These are phyloP conservation scores for Rhinocladiella similis DNA, from an alignment of 2,329 filamentous ascomycete species.

Conservation along the genomic window DNA sequence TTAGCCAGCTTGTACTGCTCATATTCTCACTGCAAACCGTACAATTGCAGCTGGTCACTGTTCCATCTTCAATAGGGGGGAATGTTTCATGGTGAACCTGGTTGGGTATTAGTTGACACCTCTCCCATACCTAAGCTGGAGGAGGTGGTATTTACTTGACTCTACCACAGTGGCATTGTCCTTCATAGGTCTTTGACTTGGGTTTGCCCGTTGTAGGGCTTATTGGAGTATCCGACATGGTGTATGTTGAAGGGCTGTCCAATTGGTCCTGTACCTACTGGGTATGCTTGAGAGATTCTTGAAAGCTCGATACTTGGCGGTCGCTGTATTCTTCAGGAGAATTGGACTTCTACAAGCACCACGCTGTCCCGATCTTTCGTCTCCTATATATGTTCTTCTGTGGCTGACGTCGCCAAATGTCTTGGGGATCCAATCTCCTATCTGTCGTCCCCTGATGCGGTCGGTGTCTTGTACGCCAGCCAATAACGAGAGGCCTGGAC, in stretches of 20 bases:
- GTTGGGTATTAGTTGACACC: too few relatives aligned
- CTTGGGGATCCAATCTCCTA: not conserved
- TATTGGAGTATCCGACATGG: constrained; percentile 20
- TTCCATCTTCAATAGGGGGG: constrained; percentile 28
- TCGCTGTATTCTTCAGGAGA: not conserved
- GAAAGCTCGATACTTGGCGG: not conserved
- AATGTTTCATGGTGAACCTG: constrained; percentile 30
- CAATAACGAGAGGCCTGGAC: not conserved
- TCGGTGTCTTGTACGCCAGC: constrained; percentile 1
- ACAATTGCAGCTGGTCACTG: constrained; percentile 30
- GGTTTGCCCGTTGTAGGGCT: constrained; percentile 24
- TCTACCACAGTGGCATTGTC: constrained; percentile 28
- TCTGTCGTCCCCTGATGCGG: not conserved
- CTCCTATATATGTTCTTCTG: not conserved
- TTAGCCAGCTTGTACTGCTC: not conserved
- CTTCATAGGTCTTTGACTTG: constrained; percentile 27
- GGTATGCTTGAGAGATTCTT: too few relatives aligned
- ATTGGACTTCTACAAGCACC: too few relatives aligned
- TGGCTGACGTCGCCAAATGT: too few relatives aligned
- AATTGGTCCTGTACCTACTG: not conserved
- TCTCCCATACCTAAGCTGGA: not conserved
- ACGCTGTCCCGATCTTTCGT: not conserved
- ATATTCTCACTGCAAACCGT: not conserved
- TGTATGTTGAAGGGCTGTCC: not conserved
- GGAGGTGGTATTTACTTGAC: constrained; percentile 12